Evolutionary conservation across 2,329 filamentous ascomycete genomes (phyloP), one percentile per base, ranked within the genome.

Genomic region (Aspergillus pseudoglaucus): DNA sequence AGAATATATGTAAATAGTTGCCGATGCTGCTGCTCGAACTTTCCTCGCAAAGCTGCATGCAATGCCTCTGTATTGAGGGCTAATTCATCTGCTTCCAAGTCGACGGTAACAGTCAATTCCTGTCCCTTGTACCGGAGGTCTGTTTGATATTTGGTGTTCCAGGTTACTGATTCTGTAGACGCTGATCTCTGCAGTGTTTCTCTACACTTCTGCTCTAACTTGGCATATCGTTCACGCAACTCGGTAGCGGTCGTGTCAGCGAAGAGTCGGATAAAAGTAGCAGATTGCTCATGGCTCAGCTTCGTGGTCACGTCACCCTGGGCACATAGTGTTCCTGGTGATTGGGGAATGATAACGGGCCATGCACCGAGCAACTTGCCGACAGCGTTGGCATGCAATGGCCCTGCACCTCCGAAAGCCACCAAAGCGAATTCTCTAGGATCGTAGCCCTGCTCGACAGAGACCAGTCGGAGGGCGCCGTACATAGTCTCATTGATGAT

Each of bases 401-500:
- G 75, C 0, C 75, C 75, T 18, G 74, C 75, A 44, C 75, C 75
- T 25, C 75, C 75, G 50, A 77, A 76, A 1, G 72, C 74, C 5
- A 77, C 75, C 3, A 78, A 63, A 3, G 75, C 73, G 53, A 77
- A 77, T 35, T 77, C 73, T 8, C 70, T 64, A 20, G 75, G 74
- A 49, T 78, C 74, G 47, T 75, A 74, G 32, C 75, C 75, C 55
- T 77, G 74, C 52, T 78, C 75, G 4, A 78, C 71, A 1, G 75
- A 77, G 0, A 78, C 74, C 3, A 76, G 60, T 38, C 75, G 67
- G 23, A 78, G 59, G 10, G 75, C 75, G 3, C 75, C 74, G 47
- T 77, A 73, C 67, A 78, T 77, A 6, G 72, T 72, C 54, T 78
- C 75, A 46, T 77, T 77, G 32, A 75, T 70, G 2, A 78, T 54